Percentiles rank a stretch among this genome's conserved stretches.
phyloP scores from a whole-genome alignment of 2,329 filamentous ascomycete species.

The Furcasterigmium sp. region DNA sequence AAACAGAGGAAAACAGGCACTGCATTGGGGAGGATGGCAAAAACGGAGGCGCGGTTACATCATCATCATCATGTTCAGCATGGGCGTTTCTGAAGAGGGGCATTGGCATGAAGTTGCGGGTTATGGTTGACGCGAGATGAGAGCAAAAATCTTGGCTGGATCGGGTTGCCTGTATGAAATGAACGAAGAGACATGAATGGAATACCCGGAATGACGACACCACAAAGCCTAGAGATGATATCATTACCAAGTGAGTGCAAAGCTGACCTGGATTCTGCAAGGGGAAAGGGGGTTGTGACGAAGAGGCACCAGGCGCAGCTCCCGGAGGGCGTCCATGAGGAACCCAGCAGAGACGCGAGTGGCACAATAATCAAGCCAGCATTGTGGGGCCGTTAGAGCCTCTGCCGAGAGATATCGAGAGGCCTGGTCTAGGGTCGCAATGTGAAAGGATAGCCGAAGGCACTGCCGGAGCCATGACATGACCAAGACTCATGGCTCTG shows the following conservation, averaged over 20 bases:
- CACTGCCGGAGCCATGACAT: conserved; percentile 1
- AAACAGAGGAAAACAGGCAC: not conserved
- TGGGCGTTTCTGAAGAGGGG: conserved; percentile 1
- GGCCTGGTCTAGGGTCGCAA: not conserved
- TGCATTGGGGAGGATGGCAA: not conserved
- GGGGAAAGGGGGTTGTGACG: not conserved
- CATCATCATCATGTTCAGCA: not conserved
- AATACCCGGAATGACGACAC: conserved; percentile 9
- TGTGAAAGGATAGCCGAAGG: not conserved
- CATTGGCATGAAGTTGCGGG: not conserved
- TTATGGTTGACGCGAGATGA: conserved; percentile 3
- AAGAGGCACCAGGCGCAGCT: not conserved
- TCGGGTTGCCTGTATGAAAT: conserved; percentile 2
- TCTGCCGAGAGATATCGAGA: not conserved
- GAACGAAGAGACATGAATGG: conserved; percentile 4
- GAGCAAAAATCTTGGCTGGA: not conserved
- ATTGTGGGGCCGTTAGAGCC: no score
- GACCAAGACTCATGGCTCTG: no score
- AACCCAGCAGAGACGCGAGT: no score
- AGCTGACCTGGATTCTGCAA: not conserved
- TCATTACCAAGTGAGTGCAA: not conserved
- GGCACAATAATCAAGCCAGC: no score
- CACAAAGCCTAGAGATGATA: not conserved
- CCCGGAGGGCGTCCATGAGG: no score
- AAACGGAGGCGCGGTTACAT: not conserved